Evolutionary conservation across 768 basidiomycete genomes (phyloP), one percentile per base, ranked within the genome.

Genomic region (Trametes punicea): DNA sequence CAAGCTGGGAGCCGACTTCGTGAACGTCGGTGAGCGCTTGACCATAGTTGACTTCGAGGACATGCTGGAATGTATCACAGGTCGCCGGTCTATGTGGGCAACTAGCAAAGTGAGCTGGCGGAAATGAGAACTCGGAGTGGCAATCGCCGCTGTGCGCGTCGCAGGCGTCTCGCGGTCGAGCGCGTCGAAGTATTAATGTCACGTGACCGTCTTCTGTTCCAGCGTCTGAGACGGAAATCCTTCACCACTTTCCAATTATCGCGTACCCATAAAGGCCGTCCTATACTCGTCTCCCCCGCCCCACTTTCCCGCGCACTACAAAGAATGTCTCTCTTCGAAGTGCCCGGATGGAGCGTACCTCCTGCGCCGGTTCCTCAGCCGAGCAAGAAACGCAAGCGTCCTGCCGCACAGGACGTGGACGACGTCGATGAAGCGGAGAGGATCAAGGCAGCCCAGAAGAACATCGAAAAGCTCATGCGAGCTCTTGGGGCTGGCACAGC

Each of bases 261-360:
- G n/a, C n/a, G n/a, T n/a, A n/a, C n/a, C n/a, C n/a, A n/a, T n/a
- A n/a, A n/a, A n/a, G n/a, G n/a, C n/a, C n/a, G n/a, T n/a, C n/a
- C n/a, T n/a, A n/a, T n/a, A n/a, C n/a, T n/a, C n/a, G n/a, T n/a
- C n/a, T n/a, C n/a, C n/a, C n/a, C n/a, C n/a, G n/a, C n/a, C n/a
- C n/a, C n/a, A n/a, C n/a, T n/a, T n/a, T n/a, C n/a, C n/a, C n/a
- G n/a, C n/a, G n/a, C n/a, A n/a, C n/a, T n/a, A n/a, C n/a, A n/a
- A n/a, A n/a, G n/a, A n/a, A 73, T 72, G 71, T 55, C 71, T 30
- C 65, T 73, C 10, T 73, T 73, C 56, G 66, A 71, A 38, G 71
- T 71, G 10, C 70, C 72, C 13, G 72, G 72, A 7, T 73, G 72
- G 72, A 55, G 61, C 20, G 64, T 73, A 6, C 69, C 68, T 3